A percentile compares a stretch with the other conserved stretches of the same genome.
phyloP scores from a whole-genome alignment of 1,139 yeast genomes.

The Lodderomyces parapsilosis region DNA sequence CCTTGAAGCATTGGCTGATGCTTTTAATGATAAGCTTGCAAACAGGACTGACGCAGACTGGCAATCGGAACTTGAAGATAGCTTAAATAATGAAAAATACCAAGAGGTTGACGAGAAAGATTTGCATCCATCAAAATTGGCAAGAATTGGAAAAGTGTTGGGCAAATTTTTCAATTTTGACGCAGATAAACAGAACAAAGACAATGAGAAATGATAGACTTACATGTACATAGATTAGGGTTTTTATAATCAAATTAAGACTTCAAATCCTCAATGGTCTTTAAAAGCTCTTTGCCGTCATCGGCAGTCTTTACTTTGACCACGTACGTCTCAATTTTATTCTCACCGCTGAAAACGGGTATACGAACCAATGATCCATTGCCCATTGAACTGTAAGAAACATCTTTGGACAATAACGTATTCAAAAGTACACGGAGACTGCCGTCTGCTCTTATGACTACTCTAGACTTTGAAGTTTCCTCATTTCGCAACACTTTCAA shows the following conservation, averaged over 20 bases:
- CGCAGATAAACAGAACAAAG: constrained; percentile 5
- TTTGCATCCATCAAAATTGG: constrained; percentile 56
- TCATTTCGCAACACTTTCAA: constrained; percentile 66
- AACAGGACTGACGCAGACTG: constrained; percentile 64
- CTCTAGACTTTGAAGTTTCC: constrained; percentile 60
- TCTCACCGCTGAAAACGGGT: constrained; percentile 41
- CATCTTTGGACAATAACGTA: constrained; percentile 48
- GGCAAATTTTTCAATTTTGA: constrained; percentile 62
- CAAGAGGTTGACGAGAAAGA: constrained; percentile 37
- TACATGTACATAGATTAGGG: constrained; percentile 1
- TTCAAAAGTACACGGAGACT: constrained; percentile 80
- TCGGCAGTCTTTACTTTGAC: constrained; percentile 63
- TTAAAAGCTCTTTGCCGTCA: constrained; percentile 68
- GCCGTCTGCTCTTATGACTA: constrained; percentile 86
- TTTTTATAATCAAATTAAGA: background rate
- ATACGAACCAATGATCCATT: constrained; percentile 59
- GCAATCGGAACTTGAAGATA: constrained; percentile 41
- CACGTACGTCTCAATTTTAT: constrained; percentile 46
- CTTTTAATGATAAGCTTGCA: constrained; percentile 77
- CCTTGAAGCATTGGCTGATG: constrained; percentile 92
- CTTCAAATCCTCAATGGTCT: constrained; percentile 20
- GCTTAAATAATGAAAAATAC: constrained; percentile 11
- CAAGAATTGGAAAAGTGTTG: constrained; percentile 61
- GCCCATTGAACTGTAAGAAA: constrained; percentile 58
- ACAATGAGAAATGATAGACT: background rate